phyloP scores from a whole-genome alignment of 2,329 filamentous ascomycete species.

The Hymenoscyphus infarciens region DNA sequence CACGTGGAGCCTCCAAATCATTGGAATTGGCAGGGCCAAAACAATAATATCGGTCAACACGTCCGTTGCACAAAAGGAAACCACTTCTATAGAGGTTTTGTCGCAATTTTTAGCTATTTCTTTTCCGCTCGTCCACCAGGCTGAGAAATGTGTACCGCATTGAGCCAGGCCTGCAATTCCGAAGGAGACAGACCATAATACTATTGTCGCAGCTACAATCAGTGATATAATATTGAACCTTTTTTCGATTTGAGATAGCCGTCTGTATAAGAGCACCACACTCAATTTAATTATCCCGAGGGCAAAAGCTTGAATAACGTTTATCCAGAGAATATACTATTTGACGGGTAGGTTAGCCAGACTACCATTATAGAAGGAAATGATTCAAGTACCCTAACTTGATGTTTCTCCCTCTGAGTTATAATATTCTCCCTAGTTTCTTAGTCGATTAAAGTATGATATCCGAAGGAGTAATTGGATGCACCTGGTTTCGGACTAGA shows the following conservation, averaged over 20 bases:
- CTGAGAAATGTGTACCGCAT: neutral
- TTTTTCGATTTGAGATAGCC: neutral
- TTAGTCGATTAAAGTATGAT: neutral
- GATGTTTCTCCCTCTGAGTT: neutral
- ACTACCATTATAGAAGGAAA: neutral
- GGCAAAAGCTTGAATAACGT: neutral
- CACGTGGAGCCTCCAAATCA: neutral
- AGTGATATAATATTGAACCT: neutral
- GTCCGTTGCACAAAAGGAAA: neutral
- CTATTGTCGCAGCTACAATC: neutral
- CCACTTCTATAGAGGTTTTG: neutral
- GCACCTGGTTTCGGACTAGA: neutral
- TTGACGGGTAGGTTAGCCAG: no score
- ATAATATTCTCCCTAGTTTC: neutral
- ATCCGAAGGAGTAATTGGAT: neutral
- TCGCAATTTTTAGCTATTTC: neutral
- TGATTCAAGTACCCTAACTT: neutral
- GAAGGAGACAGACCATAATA: neutral
- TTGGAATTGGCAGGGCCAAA: neutral
- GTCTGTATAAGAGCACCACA: neutral
- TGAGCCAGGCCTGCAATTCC: neutral
- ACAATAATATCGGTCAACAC: neutral
- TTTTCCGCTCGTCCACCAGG: neutral
- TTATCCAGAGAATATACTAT: neutral
- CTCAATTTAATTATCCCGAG: conserved; percentile 6